phyloP scores from a whole-genome alignment of 2,329 filamentous ascomycete species.

The Spiromastix sp. region DNA sequence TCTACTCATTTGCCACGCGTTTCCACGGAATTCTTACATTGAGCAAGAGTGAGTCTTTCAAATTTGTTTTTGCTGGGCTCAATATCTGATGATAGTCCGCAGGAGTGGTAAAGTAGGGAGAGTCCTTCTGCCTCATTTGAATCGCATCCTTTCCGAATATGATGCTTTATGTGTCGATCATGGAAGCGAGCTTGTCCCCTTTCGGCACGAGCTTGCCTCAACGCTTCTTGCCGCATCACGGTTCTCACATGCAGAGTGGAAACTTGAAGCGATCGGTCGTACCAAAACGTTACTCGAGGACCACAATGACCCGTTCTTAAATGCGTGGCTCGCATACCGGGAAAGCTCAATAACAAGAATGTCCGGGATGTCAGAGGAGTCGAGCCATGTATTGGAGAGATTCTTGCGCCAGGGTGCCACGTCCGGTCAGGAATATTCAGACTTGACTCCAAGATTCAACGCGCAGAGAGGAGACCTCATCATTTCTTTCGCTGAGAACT shows the following conservation, averaged over 20 bases:
- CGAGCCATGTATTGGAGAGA: conserved; percentile 1
- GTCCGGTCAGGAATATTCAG: no score
- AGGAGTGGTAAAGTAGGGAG: background rate
- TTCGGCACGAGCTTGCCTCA: no score
- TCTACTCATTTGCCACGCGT: conserved; percentile 6
- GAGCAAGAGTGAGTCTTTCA: conserved; percentile 4
- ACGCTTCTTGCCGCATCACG: no score
- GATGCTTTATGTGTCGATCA: background rate
- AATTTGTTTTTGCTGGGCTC: background rate
- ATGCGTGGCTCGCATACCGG: no score
- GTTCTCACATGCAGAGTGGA: no score
- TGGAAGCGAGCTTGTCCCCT: no score
- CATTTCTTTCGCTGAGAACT: conserved; percentile 9
- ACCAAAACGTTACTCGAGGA: no score
- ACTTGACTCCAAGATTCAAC: conserved; percentile 7
- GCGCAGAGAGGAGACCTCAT: conserved; percentile 9
- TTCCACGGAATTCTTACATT: conserved; percentile 5
- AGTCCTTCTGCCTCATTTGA: conserved; percentile 4
- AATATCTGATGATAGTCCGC: background rate
- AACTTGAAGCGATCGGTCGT: no score
- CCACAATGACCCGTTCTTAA: no score
- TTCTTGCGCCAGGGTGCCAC: no score
- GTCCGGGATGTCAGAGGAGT: no score
- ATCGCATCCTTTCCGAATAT: conserved; percentile 4
- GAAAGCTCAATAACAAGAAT: no score